Percentiles rank a stretch among this genome's conserved stretches.
These are phyloP conservation scores for Madurella fahalii DNA, from an alignment of 2,329 filamentous ascomycete genomes.

Conservation along the genomic window DNA sequence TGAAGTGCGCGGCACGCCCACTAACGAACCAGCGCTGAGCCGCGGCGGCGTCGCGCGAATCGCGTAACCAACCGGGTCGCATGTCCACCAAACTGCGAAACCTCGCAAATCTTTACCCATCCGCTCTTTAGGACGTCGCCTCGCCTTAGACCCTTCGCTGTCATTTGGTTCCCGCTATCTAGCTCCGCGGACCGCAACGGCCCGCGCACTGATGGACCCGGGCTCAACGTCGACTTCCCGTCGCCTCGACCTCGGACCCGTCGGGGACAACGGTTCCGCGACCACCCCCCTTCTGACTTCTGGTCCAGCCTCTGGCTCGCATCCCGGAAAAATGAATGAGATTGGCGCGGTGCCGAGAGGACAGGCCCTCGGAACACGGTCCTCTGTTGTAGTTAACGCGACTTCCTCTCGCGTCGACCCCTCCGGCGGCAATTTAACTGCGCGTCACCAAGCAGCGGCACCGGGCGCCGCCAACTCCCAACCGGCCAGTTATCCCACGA, in stretches of 20 bases:
- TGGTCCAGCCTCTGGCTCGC: constrained; percentile 7
- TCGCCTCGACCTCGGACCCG: constrained; percentile 22
- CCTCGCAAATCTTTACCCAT: constrained; percentile 18
- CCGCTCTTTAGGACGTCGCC: constrained; percentile 10
- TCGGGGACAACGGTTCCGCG: constrained; percentile 20
- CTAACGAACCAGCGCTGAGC: constrained; percentile 13
- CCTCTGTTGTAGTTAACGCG: constrained; percentile 22
- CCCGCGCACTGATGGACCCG: constrained; percentile 22
- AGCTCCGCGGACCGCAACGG: background rate
- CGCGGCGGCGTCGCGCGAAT: constrained; percentile 27
- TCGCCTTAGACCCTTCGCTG: constrained; percentile 1
- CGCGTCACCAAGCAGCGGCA: constrained; percentile 11
- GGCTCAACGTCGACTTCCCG: constrained; percentile 21
- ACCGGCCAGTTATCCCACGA: background rate
- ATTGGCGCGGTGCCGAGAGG: constrained; percentile 18
- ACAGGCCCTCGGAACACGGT: constrained; percentile 10
- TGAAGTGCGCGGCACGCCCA: constrained; percentile 13
- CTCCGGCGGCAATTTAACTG: constrained; percentile 11
- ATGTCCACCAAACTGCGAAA: constrained; percentile 16
- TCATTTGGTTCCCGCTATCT: constrained; percentile 2
- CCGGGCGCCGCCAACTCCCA: constrained; percentile 3
- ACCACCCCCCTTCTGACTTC: constrained; percentile 15
- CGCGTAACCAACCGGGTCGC: constrained; percentile 25
- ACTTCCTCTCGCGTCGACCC: constrained; percentile 17
- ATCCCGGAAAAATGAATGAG: constrained; percentile 23